Evolutionary conservation across 305 asterid genomes (phyloP).

Genomic region (Striga hermonthica): DNA sequence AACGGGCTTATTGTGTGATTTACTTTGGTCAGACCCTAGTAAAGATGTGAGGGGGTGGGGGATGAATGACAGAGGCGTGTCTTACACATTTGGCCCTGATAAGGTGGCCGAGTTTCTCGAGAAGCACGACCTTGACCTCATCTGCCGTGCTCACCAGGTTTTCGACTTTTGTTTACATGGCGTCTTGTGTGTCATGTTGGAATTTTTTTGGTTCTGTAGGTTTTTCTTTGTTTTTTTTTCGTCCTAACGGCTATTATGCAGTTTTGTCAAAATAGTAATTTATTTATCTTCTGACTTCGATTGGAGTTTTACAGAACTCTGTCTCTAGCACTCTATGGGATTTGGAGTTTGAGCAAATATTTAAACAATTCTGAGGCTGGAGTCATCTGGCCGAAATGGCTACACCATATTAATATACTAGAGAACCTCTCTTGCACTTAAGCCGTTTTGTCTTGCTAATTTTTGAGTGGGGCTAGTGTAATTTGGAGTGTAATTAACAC

Average conservation of each 20-base stretch:
- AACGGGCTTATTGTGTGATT: conserved; percentile 74
- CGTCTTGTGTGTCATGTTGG: too few species aligned
- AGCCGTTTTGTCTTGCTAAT: neutral
- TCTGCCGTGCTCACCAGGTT: conserved; percentile 93
- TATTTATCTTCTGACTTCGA: too few species aligned
- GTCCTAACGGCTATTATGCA: too few species aligned
- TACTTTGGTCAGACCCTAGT: conserved; percentile 86
- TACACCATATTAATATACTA: neutral
- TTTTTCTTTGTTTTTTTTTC: too few species aligned
- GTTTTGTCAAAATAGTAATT: too few species aligned
- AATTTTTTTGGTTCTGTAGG: too few species aligned
- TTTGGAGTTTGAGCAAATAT: too few species aligned
- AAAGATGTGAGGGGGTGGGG: conserved; percentile 83
- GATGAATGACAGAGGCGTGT: conserved; percentile 73
- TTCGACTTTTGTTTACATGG: neutral
- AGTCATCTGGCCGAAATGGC: neutral
- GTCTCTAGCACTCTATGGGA: too few species aligned
- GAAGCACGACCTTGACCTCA: conserved; percentile 73
- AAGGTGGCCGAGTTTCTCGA: conserved; percentile 66
- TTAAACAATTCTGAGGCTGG: too few species aligned
- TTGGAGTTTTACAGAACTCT: too few species aligned
- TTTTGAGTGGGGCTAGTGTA: neutral
- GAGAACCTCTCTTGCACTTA: neutral
- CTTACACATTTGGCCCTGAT: conserved; percentile 74
- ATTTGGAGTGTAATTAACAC: conserved; percentile 22